Base-by-base conservation (phyloP, 139 green algal species). In the Picochlorum sp. region DNA sequence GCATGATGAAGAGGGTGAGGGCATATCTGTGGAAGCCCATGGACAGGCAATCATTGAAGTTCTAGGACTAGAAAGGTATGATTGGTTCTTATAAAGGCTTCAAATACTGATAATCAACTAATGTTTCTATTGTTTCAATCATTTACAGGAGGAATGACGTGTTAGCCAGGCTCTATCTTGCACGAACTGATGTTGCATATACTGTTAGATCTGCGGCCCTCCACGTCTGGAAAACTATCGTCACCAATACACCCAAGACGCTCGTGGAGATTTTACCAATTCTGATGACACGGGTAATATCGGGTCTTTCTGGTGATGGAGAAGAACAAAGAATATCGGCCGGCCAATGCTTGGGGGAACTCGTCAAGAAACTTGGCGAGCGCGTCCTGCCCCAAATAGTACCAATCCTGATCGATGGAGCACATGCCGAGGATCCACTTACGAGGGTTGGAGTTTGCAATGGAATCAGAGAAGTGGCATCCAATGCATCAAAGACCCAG, bases 361-460 rank as follows among this genome's bases (percentile, higher is more conserved):
- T 98, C 26, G 92, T 97, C 15, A 77, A 84, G 38, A 98, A 98
- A 85, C 90, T 98, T 80, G 93, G 92, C 20, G 92, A 97, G 58
- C 84, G 92, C 49, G 84, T 97, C 57, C 76, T 98, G 58, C 45
- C 63, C 8, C 70, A 85, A 34, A 91, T 97, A 69, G 68, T 98
- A 9, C 93, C 93, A 58, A 97, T 97, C 47, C 77, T 98, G 60
- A 60, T 81, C n/a, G 65, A 85, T 11, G 80, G 73, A 60, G 77
- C 94, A 54, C 31, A 30, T 49, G n/a, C 24, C 8, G 41, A 49
- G 2, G 23, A 59, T 11, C 30, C 72, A 11, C 34, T 64, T 11
- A 74, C 73, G 3, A 55, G 50, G 16, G 74, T 82, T 70, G 76
- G 85, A 23, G 85, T 92, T 63, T 93, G 86, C 77, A 69, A 73